Conservation (phyloP, 768 basidiomycete genomes). For the Agrocybe chaxingu region DNA sequence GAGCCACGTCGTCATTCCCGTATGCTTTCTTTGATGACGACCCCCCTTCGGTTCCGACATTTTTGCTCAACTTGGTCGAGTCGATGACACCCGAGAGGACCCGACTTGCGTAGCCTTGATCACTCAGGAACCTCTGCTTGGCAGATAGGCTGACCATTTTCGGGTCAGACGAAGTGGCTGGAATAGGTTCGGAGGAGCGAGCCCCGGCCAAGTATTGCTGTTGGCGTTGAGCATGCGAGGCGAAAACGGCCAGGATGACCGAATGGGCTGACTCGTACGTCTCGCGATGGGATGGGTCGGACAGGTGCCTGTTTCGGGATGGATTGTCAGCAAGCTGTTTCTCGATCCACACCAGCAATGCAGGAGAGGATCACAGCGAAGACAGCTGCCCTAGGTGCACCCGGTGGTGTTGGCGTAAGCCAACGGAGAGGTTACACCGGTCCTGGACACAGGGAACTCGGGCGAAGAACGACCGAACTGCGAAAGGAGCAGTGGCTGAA, state of each 20-base stretch:
- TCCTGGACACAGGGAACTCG: background rate
- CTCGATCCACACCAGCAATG: conserved; percentile 1
- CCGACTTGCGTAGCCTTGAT: conserved; percentile 4
- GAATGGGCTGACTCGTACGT: conserved; percentile 89
- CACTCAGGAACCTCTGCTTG: conserved; percentile 2
- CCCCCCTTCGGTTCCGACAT: conserved; percentile 12
- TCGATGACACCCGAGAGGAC: conserved; percentile 7
- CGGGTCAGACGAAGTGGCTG: too few species aligned
- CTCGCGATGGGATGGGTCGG: conserved; percentile 58
- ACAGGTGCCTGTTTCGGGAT: conserved; percentile 48
- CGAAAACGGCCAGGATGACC: conserved; percentile 72
- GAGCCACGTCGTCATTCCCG: conserved; percentile 7
- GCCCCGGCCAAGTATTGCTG: conserved; percentile 17
- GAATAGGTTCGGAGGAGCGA: conserved; percentile 6
- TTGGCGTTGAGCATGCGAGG: conserved; percentile 48
- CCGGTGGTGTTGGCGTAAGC: background rate
- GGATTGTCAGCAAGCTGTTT: background rate
- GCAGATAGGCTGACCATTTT: background rate
- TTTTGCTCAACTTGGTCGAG: conserved; percentile 7
- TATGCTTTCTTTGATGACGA: background rate
- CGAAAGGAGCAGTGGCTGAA: conserved; percentile 1
- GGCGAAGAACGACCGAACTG: background rate
- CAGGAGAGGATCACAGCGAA: background rate
- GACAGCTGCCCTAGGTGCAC: background rate
- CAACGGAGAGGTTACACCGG: background rate